Evolutionary conservation across 192 early-diverging fungal species (phyloP).

Genomic region (Diversispora epigaea): DNA sequence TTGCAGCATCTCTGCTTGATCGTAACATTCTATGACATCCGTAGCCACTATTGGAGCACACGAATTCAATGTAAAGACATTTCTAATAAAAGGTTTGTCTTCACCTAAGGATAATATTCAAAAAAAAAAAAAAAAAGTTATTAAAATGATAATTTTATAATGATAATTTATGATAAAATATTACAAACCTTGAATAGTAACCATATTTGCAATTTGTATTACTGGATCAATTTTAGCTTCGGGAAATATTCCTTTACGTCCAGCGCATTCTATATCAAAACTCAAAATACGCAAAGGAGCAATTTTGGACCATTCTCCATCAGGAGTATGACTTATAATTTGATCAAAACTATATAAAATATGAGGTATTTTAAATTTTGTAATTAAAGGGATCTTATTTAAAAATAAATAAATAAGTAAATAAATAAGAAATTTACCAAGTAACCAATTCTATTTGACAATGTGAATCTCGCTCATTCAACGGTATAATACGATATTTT

Average conservation of each 20-base stretch:
- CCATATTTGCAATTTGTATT: slow-evolving; percentile 96
- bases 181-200: slow-evolving; percentile 76
- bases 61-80: slow-evolving; percentile 89
- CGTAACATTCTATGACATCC: slow-evolving; percentile 77
- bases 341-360: slow-evolving; percentile 60
- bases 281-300: slow-evolving; percentile 93
- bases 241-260: slow-evolving; percentile 93
- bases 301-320: slow-evolving; percentile 88
- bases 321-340: slow-evolving; percentile 80
- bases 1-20: slow-evolving; percentile 75
- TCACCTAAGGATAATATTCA: slow-evolving; percentile 55
- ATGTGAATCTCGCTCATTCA: slow-evolving; percentile 44
- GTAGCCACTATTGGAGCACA: slow-evolving; percentile 93
- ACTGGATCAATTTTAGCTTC: slow-evolving; percentile 89
- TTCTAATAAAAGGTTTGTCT: slow-evolving; percentile 84
- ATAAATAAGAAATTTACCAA: slow-evolving; percentile 42
- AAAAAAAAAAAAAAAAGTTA: background rate
- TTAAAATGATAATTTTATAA: background rate
- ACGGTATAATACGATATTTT: slow-evolving; percentile 58
- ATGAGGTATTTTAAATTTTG: background rate
- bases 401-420: background rate
- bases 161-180: background rate
- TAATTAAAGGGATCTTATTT: no score
- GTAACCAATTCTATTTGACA: slow-evolving; percentile 85
- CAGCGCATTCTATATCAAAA: slow-evolving; percentile 99